Evolutionary conservation across 106 monocot species (phyloP), one percentile per base, ranked within the genome.

Genomic region (Platanthera guangdongensis): DNA sequence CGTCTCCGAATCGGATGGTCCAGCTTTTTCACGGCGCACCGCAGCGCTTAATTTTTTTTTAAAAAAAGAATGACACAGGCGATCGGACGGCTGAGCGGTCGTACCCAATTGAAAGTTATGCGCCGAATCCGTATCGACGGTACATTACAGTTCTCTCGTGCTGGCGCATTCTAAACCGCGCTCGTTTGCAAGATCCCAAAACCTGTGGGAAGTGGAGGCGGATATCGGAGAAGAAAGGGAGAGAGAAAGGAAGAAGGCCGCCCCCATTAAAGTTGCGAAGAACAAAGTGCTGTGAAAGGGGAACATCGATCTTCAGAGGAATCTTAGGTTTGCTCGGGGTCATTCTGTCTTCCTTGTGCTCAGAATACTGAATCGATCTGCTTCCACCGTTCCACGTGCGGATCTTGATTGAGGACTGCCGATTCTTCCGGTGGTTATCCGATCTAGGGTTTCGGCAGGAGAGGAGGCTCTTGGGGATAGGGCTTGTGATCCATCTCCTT

Each of bases 371-470:
- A 4, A 47, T 70, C 70, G 70, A 15, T 16, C 39, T 30, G 68
- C 45, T 68, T 32, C 39, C n/a, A n/a, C n/a, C n/a, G n/a, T n/a
- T n/a, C n/a, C 4, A 39, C 68, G 6, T 68, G 68, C 45, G 45
- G 39, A 63, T 68, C 68, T 68, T 1, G 22, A 9, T 1, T 45
- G 45, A 11, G 70, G 47, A 48, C 47, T 10, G 70, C 70, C 25
- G 67, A 39, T 39, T 67, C 22, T 13, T 67, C 6, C 10, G 67
- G 67, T 30, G 32, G 25, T 39, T 32, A 8, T 39, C 39, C 16
- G 70, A 70, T 70, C 70, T 70, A 72, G 72, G 72, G 72, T 16
- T 72, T 51, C 10, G 46, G 32, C 9, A 46, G 72, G 72, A 16
- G 51, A 8, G 68, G 51, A 45, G 47, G n/a, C 13, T 54, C 68